Evolutionary conservation across 371 early-diverging fungal species (phyloP).

Genomic region (Gilbertella persicaria): DNA sequence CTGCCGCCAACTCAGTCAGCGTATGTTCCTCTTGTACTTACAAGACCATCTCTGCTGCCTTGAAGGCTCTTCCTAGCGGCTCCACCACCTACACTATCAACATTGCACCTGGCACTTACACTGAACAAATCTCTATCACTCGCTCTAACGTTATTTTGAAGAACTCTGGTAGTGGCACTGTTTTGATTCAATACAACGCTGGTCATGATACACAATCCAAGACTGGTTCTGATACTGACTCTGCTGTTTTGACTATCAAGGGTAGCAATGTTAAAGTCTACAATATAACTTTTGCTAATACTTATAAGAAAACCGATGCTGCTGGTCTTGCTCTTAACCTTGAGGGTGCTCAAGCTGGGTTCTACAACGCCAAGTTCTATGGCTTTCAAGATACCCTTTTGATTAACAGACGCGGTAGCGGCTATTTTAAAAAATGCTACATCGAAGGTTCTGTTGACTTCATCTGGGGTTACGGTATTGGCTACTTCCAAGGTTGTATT

Average conservation of each 20-base stretch:
- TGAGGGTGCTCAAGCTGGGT: conserved; percentile 19
- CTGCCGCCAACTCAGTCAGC: too few relatives aligned
- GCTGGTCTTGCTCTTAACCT: conserved; percentile 18
- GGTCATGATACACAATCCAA: conserved; percentile 12
- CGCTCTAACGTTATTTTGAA: conserved; percentile 17
- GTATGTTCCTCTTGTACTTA: conserved; percentile 14
- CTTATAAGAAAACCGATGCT: conserved; percentile 5
- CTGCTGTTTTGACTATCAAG: conserved; percentile 9
- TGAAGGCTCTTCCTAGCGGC: conserved; percentile 17
- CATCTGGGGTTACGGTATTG: conserved; percentile 31
- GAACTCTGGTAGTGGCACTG: conserved; percentile 7
- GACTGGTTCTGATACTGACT: conserved; percentile 10
- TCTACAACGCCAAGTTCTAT: conserved; percentile 24
- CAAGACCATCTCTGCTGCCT: conserved; percentile 10
- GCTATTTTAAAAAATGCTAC: conserved; percentile 32
- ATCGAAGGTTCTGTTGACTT: conserved; percentile 41
- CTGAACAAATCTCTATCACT: conserved; percentile 12
- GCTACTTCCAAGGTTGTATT: too few relatives aligned
- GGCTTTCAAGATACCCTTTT: conserved; percentile 42
- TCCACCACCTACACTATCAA: conserved; percentile 11
- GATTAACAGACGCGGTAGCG: conserved; percentile 14
- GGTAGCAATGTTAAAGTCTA: conserved; percentile 15
- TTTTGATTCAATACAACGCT: conserved; percentile 3
- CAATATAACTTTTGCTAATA: conserved; percentile 17
- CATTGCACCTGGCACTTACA: conserved; percentile 22